These are phyloP conservation scores for Haematococcus lacustris DNA, from an alignment of 139 green algal genomes.

Conservation along the genomic window DNA sequence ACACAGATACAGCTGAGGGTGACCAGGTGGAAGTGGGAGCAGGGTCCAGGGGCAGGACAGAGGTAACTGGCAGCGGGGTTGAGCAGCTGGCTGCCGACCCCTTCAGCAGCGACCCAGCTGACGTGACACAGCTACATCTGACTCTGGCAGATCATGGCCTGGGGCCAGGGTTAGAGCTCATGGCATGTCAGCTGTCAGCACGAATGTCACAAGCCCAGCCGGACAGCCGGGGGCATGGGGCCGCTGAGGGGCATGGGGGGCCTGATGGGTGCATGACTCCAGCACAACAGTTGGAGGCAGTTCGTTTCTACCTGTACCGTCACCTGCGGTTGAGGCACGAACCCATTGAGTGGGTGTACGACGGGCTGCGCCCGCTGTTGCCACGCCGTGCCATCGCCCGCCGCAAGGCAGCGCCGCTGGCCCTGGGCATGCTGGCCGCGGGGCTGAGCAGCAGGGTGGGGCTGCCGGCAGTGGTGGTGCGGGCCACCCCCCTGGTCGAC, in stretches of 20 bases:
- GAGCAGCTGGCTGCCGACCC: no score
- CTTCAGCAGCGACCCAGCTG: no score
- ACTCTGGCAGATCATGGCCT: background rate
- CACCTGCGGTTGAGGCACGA: constrained; percentile 16
- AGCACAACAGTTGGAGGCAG: constrained; percentile 1
- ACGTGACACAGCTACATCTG: background rate
- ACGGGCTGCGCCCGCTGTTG: constrained; percentile 53
- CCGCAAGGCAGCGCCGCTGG: constrained; percentile 1
- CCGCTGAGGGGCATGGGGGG: background rate
- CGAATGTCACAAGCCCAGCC: background rate
- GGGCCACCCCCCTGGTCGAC: background rate
- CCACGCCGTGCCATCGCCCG: constrained; percentile 11
- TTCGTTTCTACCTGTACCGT: background rate
- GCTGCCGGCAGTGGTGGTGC: background rate
- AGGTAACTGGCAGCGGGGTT: no score
- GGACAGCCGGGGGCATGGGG: background rate
- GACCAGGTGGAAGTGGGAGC: no score
- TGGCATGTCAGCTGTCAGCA: background rate
- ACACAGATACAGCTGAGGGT: no score
- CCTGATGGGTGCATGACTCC: background rate
- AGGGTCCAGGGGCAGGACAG: no score
- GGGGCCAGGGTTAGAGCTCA: background rate
- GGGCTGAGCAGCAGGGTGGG: background rate
- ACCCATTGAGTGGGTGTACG: constrained; percentile 78
- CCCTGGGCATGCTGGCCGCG: background rate